Evolutionary conservation across 495 filamentous ascomycete species (phyloP), one percentile per base, ranked within the genome.

Genomic region (Apodospora peruviana): DNA sequence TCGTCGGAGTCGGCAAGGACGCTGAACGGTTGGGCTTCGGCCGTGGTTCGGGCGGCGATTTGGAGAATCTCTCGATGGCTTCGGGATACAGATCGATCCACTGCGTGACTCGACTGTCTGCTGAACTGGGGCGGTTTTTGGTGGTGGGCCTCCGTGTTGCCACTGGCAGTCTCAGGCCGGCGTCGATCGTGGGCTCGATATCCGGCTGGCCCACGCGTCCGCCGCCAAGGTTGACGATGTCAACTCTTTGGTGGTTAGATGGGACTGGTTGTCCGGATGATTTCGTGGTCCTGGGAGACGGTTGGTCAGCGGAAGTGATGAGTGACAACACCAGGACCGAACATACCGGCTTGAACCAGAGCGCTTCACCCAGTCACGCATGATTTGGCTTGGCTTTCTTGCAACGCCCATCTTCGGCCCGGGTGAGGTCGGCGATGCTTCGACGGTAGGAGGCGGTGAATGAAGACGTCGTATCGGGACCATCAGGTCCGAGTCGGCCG

Each of bases 221-320:
- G 24, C 66, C 66, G 2, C 66, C 65, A 2, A 68, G 53, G 45
- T 69, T 64, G 23, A 55, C 52, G 38, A 69, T 69, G 21, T 61
- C 46, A 18, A 48, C 3, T 10, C 36, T 59, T 18, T 52, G 43
- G 17, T 23, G 20, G 4, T 40, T 42, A 7, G 55, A 47, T 3
- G 50, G 11, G 11, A 50, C 25, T n/a, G 50, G 45, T 29, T 17
- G 21, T 19, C 20, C 23, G 17, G 21, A 14, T 2, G 29, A 3
- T n/a, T 50, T 45, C n/a, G 37, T 7, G 35, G 40, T 14, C 5
- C 8, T 36, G 17, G 23, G 22, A 37, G 27, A 21, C 9, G 39
- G 40, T 18, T 21, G 8, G n/a, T 41, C 2, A n/a, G 11, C n/a
- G 32, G 3, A 22, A 20, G 12, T 40, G 2, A 27, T 18, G 14